Evolutionary conservation across 2,329 filamentous ascomycete species (phyloP).

Genomic region (Hypoxylon sp.): DNA sequence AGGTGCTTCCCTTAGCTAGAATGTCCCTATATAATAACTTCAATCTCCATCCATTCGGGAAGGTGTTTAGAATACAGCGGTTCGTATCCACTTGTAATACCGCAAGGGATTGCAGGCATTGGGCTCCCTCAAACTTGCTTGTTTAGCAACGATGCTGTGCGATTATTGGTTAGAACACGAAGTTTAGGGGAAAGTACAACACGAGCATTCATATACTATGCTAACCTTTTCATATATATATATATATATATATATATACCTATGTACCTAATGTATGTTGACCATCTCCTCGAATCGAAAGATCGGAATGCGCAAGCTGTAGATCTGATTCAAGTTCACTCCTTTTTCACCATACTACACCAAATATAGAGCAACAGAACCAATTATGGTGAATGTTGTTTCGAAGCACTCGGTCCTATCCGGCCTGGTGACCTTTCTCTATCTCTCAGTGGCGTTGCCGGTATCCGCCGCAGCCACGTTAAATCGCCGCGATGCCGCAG

Average conservation of each 20-base stretch:
- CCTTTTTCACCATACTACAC: neutral
- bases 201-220: neutral
- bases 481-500: constrained; percentile 29
- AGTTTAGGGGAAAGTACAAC: neutral
- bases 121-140: constrained; percentile 17
- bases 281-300: neutral
- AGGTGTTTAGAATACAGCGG: constrained; percentile 26
- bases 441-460: constrained; percentile 1
- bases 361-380: neutral
- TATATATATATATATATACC: too few species aligned
- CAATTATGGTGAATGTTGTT: neutral
- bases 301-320: neutral
- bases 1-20: neutral
- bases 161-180: constrained; percentile 36
- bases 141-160: constrained; percentile 4
- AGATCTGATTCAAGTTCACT: neutral
- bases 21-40: neutral
- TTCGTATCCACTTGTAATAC: constrained; percentile 14
- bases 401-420: constrained; percentile 18
- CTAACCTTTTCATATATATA: constrained; percentile 5
- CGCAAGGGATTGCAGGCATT: constrained; percentile 23
- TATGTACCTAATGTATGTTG: too few species aligned
- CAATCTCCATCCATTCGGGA: constrained; percentile 19
- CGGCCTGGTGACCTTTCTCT: constrained; percentile 18
- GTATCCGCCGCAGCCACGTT: constrained; percentile 20